Conservation (phyloP, 306 rosid genomes). For the Lablab purpureus region DNA sequence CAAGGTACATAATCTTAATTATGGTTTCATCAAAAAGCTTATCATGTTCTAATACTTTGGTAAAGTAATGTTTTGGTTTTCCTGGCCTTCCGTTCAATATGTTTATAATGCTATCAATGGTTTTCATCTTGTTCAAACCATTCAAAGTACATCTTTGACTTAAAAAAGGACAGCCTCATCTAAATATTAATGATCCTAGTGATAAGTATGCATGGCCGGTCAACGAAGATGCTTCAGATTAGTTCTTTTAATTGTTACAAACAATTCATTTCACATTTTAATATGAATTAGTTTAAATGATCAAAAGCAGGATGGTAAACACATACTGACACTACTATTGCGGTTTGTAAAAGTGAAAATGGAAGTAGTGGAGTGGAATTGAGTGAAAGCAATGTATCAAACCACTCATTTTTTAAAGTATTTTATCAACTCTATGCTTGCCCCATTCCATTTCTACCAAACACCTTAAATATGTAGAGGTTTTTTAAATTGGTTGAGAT, state of each 20-base stretch:
- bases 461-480: neutral
- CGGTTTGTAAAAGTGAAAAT: conserved; percentile 1
- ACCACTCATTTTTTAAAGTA: neutral
- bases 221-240: conserved; percentile 1
- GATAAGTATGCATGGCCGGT: conserved; percentile 16
- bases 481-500: neutral
- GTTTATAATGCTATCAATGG: conserved; percentile 15
- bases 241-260: neutral
- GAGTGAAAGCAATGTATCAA: conserved; percentile 17
- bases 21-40: conserved; percentile 23
- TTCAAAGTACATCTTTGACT: conserved; percentile 13
- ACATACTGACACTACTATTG: neutral
- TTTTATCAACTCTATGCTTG: conserved; percentile 5
- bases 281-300: conserved; percentile 34
- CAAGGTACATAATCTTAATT: conserved; percentile 63
- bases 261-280: neutral
- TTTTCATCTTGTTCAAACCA: conserved; percentile 31
- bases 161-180: neutral
- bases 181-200: conserved; percentile 9
- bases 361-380: conserved; percentile 16
- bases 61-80: conserved; percentile 14
- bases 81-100: neutral
- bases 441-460: neutral
- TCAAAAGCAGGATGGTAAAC: conserved; percentile 7
- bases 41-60: conserved; percentile 19